Base-by-base conservation (phyloP, 2,329 filamentous ascomycete species). In the Ascocoryne sarcoides region DNA sequence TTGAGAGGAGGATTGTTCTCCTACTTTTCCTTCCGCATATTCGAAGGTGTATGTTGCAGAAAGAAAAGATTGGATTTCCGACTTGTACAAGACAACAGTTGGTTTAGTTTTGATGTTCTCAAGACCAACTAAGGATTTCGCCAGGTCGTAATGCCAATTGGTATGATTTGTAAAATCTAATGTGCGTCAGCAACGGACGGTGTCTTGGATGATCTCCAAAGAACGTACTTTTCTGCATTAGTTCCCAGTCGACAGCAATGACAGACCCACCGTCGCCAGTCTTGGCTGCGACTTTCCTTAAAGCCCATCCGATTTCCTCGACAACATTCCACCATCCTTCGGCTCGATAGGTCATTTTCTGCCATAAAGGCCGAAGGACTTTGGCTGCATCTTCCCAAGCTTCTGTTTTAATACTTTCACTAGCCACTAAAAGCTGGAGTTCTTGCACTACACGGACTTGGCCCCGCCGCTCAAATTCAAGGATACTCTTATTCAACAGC, bases 241-340 rank as follows among this genome's bases (percentile, higher is more conserved):
- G 62, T 53, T 82, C 79, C 74, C 79, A 81, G 52, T 81, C 76
- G 37, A 79, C 71, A 19, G 75, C 67, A 26, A 82, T 60, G 7
- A 82, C 66, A 20, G 79, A 62, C 38, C 74, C 70, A 7, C 68
- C 69, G 38, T 74, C 69, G 5, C 69, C 69, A 34, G 65, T 62
- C 45, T 70, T 62, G 3, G 62, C 64, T 4, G 77, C 77, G 9
- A 74, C 77, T 43, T 67, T 65, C 46, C 78, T 67, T 42, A 82
- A 59, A n/a, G 68, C 63, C 75, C 77, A 81, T 36, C 71, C 68
- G 28, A 82, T 60, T 28, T 79, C 73, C 53, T 82, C 76, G 4
- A 69, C 65, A 20, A 78, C 66, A 44, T 71, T 65, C 44, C 70
- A 63, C 79, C 79, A 83, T 3, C 71, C 71, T 41, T 81, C 75